These are phyloP conservation scores for Cryphonectria japonica DNA, from an alignment of 2,329 filamentous ascomycete genomes.

Conservation along the genomic window DNA sequence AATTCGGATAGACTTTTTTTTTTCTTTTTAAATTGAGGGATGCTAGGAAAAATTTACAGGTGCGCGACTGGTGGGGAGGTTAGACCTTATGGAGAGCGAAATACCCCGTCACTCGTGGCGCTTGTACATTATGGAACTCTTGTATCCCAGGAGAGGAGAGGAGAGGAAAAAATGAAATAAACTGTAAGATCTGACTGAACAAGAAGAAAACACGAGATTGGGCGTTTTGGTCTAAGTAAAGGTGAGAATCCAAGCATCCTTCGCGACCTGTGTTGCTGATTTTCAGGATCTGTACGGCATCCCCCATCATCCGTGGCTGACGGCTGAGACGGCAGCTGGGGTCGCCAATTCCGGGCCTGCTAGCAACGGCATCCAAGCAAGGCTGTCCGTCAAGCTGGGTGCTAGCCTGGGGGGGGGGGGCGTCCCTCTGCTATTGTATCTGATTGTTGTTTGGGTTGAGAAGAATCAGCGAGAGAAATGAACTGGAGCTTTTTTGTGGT, in stretches of 20 bases:
- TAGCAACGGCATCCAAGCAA: background rate
- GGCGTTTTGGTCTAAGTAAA: background rate
- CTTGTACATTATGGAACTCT: slow-evolving; percentile 27
- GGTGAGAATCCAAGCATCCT: background rate
- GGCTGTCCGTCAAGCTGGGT: no score
- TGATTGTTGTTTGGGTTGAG: no score
- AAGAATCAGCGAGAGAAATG: background rate
- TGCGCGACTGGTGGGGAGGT: slow-evolving; percentile 25
- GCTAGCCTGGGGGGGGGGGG: no score
- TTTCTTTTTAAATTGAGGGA: slow-evolving; percentile 28
- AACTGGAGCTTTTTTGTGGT: slow-evolving; percentile 1
- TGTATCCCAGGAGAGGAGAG: slow-evolving; percentile 11
- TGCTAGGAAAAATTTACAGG: slow-evolving; percentile 17
- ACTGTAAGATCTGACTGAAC: slow-evolving; percentile 24
- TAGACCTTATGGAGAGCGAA: slow-evolving; percentile 26
- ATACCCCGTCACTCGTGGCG: slow-evolving; percentile 30
- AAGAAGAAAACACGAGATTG: background rate
- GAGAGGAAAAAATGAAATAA: slow-evolving; percentile 10
- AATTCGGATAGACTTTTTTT: slow-evolving; percentile 30
- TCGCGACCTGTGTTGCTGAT: background rate
- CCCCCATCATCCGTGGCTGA: background rate
- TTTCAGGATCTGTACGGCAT: background rate
- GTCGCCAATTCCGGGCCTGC: background rate
- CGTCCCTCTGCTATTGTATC: no score
- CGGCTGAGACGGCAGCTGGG: background rate